Evolutionary conservation across 345 rosid species (phyloP).

Genomic region (Lepidium didymum): DNA sequence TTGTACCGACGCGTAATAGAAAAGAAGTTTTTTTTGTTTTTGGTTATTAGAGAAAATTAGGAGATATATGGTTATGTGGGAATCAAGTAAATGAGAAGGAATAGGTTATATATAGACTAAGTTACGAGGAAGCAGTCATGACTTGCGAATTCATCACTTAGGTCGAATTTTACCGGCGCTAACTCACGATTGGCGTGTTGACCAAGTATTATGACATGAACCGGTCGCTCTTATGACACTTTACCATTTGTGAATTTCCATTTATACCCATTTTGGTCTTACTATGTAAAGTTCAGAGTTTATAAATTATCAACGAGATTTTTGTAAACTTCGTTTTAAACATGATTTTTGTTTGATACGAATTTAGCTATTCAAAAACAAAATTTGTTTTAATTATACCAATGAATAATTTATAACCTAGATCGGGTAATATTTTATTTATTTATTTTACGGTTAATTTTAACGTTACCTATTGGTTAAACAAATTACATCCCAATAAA

Average conservation of each 20-base stretch:
- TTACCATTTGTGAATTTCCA: background rate
- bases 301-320: background rate
- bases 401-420: background rate
- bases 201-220: constrained; percentile 30
- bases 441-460: too few relatives aligned
- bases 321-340: background rate
- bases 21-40: background rate
- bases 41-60: background rate
- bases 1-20: background rate
- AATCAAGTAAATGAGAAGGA: background rate
- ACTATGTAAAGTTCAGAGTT: background rate
- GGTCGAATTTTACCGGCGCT: constrained; percentile 21
- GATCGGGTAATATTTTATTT: too few relatives aligned
- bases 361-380: background rate
- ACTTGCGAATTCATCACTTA: constrained; percentile 8
- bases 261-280: background rate
- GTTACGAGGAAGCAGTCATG: constrained; percentile 14
- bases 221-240: constrained; percentile 7
- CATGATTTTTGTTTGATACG: too few relatives aligned
- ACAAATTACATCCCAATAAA: background rate
- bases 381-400: too few relatives aligned
- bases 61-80: constrained; percentile 1
- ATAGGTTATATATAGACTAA: background rate
- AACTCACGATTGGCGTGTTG: constrained; percentile 16
- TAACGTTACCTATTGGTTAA: too few relatives aligned